Evolutionary conservation across 2,329 filamentous ascomycete genomes (phyloP).

Genomic region (Colletotrichum filicis): DNA sequence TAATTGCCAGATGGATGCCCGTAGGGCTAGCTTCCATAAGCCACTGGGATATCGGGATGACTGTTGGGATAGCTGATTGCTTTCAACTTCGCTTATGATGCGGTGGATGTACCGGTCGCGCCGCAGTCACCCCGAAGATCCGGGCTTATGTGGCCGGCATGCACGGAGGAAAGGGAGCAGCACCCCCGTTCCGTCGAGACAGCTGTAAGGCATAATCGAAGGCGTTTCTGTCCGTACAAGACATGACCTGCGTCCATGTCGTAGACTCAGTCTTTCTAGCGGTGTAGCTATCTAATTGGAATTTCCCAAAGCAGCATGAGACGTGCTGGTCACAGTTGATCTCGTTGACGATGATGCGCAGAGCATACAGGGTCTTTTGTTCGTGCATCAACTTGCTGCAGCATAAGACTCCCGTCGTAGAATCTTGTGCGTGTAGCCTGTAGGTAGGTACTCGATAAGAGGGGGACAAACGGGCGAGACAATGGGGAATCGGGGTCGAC

Average conservation of each 20-base stretch:
- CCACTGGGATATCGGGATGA: not conserved
- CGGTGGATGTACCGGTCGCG: not conserved
- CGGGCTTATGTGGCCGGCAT: not conserved
- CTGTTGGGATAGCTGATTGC: not conserved
- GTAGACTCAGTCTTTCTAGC: not conserved
- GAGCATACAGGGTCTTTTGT: not conserved
- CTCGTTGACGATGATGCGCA: not conserved
- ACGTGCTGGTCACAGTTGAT: not conserved
- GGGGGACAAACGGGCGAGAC: not conserved
- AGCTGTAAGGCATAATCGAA: not conserved
- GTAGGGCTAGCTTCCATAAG: not conserved
- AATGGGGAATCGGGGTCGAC: not conserved
- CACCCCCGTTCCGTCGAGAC: not conserved
- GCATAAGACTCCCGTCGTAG: not conserved
- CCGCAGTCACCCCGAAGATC: not conserved
- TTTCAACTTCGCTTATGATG: too few relatives aligned
- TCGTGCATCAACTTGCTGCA: not conserved
- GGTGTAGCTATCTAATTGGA: slow-evolving; percentile 18
- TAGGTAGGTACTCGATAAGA: too few relatives aligned
- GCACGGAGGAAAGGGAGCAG: not conserved
- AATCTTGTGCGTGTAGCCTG: not conserved
- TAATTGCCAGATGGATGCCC: not conserved
- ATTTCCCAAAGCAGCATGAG: not conserved
- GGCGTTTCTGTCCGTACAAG: not conserved
- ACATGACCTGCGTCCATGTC: not conserved